A percentile compares a stretch with the other conserved stretches of the same genome.
Conservation (phyloP, 306 rosid species). For the Gastrolobium villosum region DNA sequence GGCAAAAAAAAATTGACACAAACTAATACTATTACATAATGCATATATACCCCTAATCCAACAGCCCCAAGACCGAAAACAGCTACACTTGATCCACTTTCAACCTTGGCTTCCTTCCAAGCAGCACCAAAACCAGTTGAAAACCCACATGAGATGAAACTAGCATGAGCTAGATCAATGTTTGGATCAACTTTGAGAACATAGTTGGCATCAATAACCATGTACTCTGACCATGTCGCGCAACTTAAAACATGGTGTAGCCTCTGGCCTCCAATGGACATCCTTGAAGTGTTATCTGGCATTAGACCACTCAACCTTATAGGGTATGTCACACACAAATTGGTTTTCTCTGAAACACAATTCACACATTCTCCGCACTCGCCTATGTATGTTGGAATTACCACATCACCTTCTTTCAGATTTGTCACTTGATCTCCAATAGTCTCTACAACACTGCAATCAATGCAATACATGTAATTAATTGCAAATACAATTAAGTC, state of each 20-base stretch:
- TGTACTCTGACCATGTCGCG: slow-evolving; percentile 52
- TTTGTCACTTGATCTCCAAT: slow-evolving; percentile 44
- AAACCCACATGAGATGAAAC: slow-evolving; percentile 56
- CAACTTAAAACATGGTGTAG: slow-evolving; percentile 43
- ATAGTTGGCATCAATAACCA: slow-evolving; percentile 43
- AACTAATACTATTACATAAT: neutral
- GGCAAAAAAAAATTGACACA: no score
- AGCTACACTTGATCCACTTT: slow-evolving; percentile 48
- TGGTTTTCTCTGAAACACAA: slow-evolving; percentile 48
- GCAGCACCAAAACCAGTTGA: slow-evolving; percentile 54
- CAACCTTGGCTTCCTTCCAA: slow-evolving; percentile 51
- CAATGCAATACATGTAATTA: neutral
- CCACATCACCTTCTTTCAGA: slow-evolving; percentile 45
- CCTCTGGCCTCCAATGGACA: slow-evolving; percentile 33
- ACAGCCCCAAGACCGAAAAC: slow-evolving; percentile 54
- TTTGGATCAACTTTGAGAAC: slow-evolving; percentile 46
- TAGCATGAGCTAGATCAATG: slow-evolving; percentile 45
- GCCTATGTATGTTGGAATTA: slow-evolving; percentile 51
- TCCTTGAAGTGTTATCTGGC: slow-evolving; percentile 51
- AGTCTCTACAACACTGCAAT: slow-evolving; percentile 46
- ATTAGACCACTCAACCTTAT: slow-evolving; percentile 36
- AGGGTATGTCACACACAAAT: slow-evolving; percentile 43
- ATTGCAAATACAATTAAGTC: neutral
- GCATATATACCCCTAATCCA: slow-evolving; percentile 54
- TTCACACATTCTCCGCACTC: slow-evolving; percentile 50